phyloP scores from a whole-genome alignment of 163 green algal genomes.

The Dunaliella salina region DNA sequence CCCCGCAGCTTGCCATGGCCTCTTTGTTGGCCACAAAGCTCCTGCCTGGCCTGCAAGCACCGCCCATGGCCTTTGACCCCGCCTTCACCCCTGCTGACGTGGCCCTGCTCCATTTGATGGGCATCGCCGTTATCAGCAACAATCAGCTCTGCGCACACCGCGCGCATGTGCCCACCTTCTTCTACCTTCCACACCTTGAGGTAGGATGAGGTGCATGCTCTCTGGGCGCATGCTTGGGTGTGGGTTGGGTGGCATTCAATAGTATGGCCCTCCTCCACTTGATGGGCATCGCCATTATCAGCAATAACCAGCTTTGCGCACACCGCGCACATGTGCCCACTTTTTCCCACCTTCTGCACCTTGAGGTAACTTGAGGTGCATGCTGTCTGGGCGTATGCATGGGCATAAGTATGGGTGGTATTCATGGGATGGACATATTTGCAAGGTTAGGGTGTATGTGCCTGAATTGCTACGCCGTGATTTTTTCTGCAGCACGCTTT shows the following conservation, averaged over 20 bases:
- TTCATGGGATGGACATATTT: no score
- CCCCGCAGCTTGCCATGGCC: conserved; percentile 60
- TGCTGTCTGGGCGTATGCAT: no score
- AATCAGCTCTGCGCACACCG: conserved; percentile 42
- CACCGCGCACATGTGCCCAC: conserved; percentile 39
- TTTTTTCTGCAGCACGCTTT: no score
- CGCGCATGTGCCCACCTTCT: conserved; percentile 54
- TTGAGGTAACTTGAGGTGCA: conserved; percentile 30
- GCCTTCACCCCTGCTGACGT: conserved; percentile 32
- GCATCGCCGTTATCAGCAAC: conserved; percentile 23
- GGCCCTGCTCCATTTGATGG: conserved; percentile 35
- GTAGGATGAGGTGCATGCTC: not conserved
- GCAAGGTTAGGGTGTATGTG: no score
- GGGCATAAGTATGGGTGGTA: no score
- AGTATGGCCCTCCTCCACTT: conserved; percentile 32
- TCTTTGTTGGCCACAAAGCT: conserved; percentile 40
- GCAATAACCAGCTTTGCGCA: conserved; percentile 40
- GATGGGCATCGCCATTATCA: conserved; percentile 29
- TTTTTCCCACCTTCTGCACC: conserved; percentile 78
- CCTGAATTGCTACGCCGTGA: no score
- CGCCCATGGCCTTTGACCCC: conserved; percentile 25
- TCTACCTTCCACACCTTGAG: conserved; percentile 78
- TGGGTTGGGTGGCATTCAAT: no score
- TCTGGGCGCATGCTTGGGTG: no score
- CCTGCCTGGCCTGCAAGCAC: conserved; percentile 16